These are phyloP conservation scores for Aspergillus kassunensis DNA, from an alignment of 495 filamentous ascomycete species.

Conservation along the genomic window DNA sequence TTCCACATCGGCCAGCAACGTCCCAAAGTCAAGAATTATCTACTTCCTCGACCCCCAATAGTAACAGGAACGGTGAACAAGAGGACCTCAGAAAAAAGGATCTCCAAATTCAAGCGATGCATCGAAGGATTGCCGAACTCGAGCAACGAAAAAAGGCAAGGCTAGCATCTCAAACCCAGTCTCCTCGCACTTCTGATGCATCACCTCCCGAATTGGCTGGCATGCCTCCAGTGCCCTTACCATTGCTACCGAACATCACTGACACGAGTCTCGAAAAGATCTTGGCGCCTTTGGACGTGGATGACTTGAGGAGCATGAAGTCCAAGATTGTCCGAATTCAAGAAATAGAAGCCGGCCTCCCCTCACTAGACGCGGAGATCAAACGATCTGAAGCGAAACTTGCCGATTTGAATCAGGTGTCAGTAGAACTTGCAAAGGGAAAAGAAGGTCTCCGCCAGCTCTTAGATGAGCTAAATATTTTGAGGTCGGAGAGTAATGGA, in stretches of 20 bases:
- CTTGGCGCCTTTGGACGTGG: slow-evolving; percentile 11
- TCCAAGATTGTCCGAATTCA: slow-evolving; percentile 42
- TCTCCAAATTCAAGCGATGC: slow-evolving; percentile 69
- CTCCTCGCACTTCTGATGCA: slow-evolving; percentile 25
- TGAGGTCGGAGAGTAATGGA: slow-evolving; percentile 45
- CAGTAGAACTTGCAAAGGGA: slow-evolving; percentile 53
- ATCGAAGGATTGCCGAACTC: slow-evolving; percentile 69
- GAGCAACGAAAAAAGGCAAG: slow-evolving; percentile 64
- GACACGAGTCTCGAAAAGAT: neutral
- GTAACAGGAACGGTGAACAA: slow-evolving; percentile 31
- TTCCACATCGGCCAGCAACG: slow-evolving; percentile 13
- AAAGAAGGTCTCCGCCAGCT: slow-evolving; percentile 38
- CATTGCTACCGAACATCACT: neutral
- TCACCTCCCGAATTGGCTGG: slow-evolving; percentile 14
- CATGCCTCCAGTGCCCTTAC: slow-evolving; percentile 4
- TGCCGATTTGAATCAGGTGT: slow-evolving; percentile 50
- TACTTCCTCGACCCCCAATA: slow-evolving; percentile 36
- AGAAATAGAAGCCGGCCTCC: slow-evolving; percentile 55
- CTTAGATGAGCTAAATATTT: slow-evolving; percentile 51
- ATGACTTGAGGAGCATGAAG: slow-evolving; percentile 24
- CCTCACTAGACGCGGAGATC: slow-evolving; percentile 54
- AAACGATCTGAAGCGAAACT: slow-evolving; percentile 44
- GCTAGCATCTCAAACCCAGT: slow-evolving; percentile 36
- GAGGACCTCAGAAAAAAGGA: slow-evolving; percentile 62
- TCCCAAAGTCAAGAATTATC: slow-evolving; percentile 20